Conservation (phyloP, 2,329 filamentous ascomycete species). For the Arthrobotrys pseudoclavata region DNA sequence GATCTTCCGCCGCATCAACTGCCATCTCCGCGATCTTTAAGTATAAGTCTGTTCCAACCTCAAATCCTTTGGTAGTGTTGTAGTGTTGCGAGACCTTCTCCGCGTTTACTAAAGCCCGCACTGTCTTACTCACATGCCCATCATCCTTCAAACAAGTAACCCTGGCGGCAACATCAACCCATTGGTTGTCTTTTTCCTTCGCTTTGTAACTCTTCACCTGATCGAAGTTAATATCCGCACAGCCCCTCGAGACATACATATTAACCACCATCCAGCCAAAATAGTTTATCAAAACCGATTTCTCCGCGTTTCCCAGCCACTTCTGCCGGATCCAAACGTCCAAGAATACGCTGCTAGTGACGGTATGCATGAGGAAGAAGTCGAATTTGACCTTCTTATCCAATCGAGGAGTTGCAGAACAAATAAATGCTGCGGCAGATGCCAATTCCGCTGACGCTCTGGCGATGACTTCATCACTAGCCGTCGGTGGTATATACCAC, state of each 20-base stretch:
- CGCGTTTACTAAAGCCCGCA: conserved; percentile 77
- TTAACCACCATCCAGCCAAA: conserved; percentile 82
- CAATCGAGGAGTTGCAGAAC: conserved; percentile 74
- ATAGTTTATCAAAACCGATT: conserved; percentile 81
- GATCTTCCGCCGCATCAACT: conserved; percentile 68
- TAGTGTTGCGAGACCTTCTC: conserved; percentile 70
- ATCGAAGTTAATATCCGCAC: conserved; percentile 73
- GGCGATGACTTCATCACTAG: conserved; percentile 67
- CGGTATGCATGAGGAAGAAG: conserved; percentile 84
- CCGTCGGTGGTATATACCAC: conserved; percentile 64
- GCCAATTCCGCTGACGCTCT: conserved; percentile 64
- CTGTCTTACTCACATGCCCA: conserved; percentile 83
- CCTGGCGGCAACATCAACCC: conserved; percentile 68
- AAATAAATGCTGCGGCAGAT: conserved; percentile 69
- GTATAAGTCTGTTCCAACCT: conserved; percentile 74
- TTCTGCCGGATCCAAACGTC: conserved; percentile 72
- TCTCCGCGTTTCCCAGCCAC: conserved; percentile 74
- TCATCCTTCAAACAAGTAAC: conserved; percentile 75
- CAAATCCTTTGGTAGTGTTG: conserved; percentile 69
- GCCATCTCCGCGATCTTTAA: conserved; percentile 73
- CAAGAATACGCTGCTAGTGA: conserved; percentile 83
- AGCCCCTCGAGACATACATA: conserved; percentile 78
- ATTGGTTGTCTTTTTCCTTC: conserved; percentile 66
- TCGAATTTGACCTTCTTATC: conserved; percentile 80
- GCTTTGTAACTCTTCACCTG: conserved; percentile 75